These are phyloP conservation scores for Gonium pectorale DNA, from an alignment of 139 green algal genomes.

Conservation along the genomic window DNA sequence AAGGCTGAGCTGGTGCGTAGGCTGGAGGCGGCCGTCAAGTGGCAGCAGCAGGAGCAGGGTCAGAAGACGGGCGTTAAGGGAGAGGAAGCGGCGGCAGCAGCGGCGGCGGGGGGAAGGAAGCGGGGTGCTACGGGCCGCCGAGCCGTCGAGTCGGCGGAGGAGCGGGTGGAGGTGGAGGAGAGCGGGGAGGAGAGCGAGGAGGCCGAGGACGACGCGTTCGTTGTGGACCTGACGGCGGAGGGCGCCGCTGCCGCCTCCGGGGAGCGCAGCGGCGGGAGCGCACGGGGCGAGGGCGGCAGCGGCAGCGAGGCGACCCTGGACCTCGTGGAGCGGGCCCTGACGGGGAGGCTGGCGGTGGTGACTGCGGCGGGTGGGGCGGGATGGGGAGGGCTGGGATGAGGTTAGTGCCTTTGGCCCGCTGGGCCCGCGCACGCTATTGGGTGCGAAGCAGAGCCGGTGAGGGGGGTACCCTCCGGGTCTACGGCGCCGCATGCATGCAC, in stretches of 20 bases:
- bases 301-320: constrained; percentile 14
- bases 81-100: not conserved
- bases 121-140: not conserved
- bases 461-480: too few relatives aligned
- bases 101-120: not conserved
- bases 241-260: not conserved
- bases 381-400: too few relatives aligned
- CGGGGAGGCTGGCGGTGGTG: constrained; percentile 1
- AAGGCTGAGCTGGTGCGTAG: constrained; percentile 55
- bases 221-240: not conserved
- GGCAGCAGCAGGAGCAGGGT: constrained; percentile 5
- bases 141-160: not conserved
- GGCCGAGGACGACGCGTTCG: not conserved
- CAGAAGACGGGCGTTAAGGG: constrained; percentile 11
- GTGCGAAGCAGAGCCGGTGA: too few relatives aligned
- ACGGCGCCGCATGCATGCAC: too few relatives aligned
- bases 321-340: not conserved
- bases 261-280: not conserved
- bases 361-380: too few relatives aligned
- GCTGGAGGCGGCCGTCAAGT: constrained; percentile 45
- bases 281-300: not conserved
- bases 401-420: too few relatives aligned
- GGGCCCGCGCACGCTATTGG: too few relatives aligned
- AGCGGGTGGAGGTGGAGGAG: not conserved
- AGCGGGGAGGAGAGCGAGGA: not conserved